phyloP scores from a whole-genome alignment of 257 asterid genomes.

The Echium plantagineum region DNA sequence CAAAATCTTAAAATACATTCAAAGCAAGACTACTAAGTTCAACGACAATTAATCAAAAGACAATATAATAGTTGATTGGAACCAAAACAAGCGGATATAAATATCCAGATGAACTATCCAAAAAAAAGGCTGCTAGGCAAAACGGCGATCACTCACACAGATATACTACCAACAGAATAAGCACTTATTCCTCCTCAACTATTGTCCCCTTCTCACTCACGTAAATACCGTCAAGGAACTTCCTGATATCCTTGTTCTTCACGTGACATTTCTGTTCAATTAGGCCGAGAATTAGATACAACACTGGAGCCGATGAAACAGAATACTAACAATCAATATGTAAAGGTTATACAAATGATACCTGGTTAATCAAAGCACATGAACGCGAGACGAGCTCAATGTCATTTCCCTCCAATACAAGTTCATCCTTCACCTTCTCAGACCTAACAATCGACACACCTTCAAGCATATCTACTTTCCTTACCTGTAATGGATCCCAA shows the following conservation, averaged over 20 bases:
- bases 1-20: not conserved
- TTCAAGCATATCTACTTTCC: slow-evolving; percentile 54
- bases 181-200: not conserved
- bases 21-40: not conserved
- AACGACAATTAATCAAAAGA: not conserved
- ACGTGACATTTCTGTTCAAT: slow-evolving; percentile 8
- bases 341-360: not conserved
- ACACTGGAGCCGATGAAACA: not conserved
- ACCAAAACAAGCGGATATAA: not conserved
- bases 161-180: not conserved
- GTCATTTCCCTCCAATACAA: slow-evolving; percentile 40
- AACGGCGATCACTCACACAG: too few relatives aligned
- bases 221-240: slow-evolving; percentile 10
- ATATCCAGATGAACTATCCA: not conserved
- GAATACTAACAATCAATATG: not conserved
- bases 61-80: not conserved
- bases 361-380: slow-evolving; percentile 46
- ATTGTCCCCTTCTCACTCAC: slow-evolving; percentile 10
- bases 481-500: slow-evolving; percentile 10
- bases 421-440: slow-evolving; percentile 49
- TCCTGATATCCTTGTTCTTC: slow-evolving; percentile 12
- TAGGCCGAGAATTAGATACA: not conserved
- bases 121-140: not conserved
- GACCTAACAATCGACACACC: slow-evolving; percentile 42
- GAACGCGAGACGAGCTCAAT: slow-evolving; percentile 50